phyloP scores from a whole-genome alignment of 179 eudicot species.

The Nepenthes alata region DNA sequence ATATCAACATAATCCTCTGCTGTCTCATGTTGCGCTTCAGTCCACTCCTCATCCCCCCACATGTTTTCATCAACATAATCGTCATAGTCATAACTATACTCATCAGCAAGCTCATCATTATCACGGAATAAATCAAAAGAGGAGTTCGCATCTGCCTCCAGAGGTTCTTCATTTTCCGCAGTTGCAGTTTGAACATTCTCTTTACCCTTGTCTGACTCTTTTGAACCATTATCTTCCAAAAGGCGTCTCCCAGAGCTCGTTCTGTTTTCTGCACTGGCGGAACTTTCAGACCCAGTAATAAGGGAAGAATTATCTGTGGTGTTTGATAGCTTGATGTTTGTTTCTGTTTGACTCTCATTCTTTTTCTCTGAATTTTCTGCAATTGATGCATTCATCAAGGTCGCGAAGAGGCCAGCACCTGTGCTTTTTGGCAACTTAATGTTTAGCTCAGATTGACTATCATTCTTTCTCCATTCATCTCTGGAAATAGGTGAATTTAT shows the following conservation, averaged over 20 bases:
- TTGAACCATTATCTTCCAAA: constrained; percentile 44
- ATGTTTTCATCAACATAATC: constrained; percentile 80
- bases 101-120: constrained; percentile 82
- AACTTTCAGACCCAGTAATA: constrained; percentile 27
- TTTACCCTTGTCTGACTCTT: constrained; percentile 17
- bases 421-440: constrained; percentile 8
- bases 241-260: constrained; percentile 50
- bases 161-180: constrained; percentile 61
- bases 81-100: constrained; percentile 94
- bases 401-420: constrained; percentile 13
- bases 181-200: constrained; percentile 51
- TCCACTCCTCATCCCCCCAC: constrained; percentile 99
- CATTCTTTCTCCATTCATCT: constrained; percentile 18
- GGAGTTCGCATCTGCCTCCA: constrained; percentile 89
- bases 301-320: constrained; percentile 22
- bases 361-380: constrained; percentile 10
- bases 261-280: constrained; percentile 29
- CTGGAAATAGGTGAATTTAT: constrained; percentile 29
- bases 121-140: constrained; percentile 88
- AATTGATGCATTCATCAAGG: constrained; percentile 10
- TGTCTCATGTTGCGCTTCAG: constrained; percentile 62
- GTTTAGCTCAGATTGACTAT: constrained; percentile 21
- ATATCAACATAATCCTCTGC: constrained; percentile 66
- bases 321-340: constrained; percentile 27
- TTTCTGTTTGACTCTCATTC: constrained; percentile 19